Evolutionary conservation across 495 filamentous ascomycete genomes (phyloP).

Genomic region (Thermochaetoides thermophila): DNA sequence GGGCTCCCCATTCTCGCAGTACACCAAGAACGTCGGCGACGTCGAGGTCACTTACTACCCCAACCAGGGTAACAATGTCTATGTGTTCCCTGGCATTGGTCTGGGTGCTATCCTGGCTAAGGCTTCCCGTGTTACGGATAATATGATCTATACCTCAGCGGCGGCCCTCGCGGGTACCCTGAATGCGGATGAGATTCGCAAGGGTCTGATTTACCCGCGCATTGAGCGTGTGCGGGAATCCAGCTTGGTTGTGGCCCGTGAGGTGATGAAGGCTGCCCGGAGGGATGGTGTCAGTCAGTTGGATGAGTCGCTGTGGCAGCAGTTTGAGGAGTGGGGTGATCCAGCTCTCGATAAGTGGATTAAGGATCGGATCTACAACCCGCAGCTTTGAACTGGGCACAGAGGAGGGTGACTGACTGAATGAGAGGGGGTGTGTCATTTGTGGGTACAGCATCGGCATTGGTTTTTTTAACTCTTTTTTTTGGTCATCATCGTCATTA

Average conservation of each 20-base stretch:
- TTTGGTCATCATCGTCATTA: too few relatives aligned
- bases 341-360: slow-evolving; percentile 66
- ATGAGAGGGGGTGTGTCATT: too few relatives aligned
- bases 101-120: slow-evolving; percentile 89
- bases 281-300: slow-evolving; percentile 38
- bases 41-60: slow-evolving; percentile 60
- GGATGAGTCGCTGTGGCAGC: slow-evolving; percentile 58
- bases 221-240: slow-evolving; percentile 85
- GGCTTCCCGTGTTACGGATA: slow-evolving; percentile 74
- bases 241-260: slow-evolving; percentile 70
- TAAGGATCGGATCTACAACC: slow-evolving; percentile 69
- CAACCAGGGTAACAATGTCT: slow-evolving; percentile 84
- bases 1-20: slow-evolving; percentile 79
- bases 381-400: slow-evolving; percentile 28
- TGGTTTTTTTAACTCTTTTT: too few relatives aligned
- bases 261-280: slow-evolving; percentile 82
- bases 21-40: slow-evolving; percentile 46
- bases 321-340: slow-evolving; percentile 71
- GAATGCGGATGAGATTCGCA: slow-evolving; percentile 62
- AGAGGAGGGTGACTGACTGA: too few relatives aligned
- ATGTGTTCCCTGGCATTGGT: slow-evolving; percentile 95
- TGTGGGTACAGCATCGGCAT: too few relatives aligned
- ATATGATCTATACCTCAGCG: slow-evolving; percentile 90
- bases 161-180: slow-evolving; percentile 66
- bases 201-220: slow-evolving; percentile 83